phyloP scores from a whole-genome alignment of 768 basidiomycete genomes.

The Suillus luteus region DNA sequence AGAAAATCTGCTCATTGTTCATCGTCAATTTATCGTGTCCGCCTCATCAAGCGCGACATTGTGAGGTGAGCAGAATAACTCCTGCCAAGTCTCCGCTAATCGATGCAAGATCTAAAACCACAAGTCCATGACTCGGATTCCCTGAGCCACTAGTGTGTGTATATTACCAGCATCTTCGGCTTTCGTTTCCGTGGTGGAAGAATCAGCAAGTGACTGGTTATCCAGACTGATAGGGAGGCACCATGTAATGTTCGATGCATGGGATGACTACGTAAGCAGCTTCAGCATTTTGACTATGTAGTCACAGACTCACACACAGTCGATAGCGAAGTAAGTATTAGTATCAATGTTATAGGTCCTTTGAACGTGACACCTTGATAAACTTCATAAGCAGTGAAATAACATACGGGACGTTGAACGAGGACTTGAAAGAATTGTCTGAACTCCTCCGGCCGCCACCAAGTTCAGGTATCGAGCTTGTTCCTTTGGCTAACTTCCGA shows the following conservation, averaged over 20 bases:
- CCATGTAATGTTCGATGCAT: no score
- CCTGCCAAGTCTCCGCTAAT: not conserved
- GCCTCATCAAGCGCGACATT: not conserved
- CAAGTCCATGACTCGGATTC: no score
- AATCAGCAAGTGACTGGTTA: no score
- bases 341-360: not conserved
- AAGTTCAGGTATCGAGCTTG: no score
- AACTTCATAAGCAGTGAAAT: not conserved
- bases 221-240: no score
- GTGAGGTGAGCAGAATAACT: not conserved
- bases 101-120: not conserved
- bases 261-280: no score
- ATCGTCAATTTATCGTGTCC: not conserved
- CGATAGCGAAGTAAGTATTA: no score
- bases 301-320: no score
- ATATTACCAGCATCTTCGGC: not conserved
- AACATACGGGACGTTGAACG: not conserved
- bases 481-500: not conserved
- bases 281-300: no score
- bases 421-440: no score
- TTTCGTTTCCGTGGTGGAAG: not conserved
- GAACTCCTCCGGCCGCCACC: no score
- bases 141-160: not conserved
- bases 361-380: not conserved
- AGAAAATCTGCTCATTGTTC: conserved; percentile 17